Conservation (phyloP, 2,329 filamentous ascomycete genomes). For the Xylariaceae sp. region DNA sequence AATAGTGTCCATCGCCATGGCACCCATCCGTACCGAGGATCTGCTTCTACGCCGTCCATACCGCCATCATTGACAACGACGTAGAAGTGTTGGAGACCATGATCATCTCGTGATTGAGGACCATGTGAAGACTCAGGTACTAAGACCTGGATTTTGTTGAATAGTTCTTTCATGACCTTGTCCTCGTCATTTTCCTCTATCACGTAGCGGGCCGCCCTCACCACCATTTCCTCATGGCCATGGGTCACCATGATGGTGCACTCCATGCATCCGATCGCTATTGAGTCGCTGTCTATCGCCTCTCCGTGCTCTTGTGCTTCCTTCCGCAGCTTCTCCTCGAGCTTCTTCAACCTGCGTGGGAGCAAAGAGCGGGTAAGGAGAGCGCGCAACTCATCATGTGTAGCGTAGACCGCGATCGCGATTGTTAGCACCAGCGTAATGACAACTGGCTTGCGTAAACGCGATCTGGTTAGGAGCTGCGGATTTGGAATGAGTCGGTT, state of each 20-base stretch:
- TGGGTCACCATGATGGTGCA: neutral
- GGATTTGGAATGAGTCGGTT: neutral
- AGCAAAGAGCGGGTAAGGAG: too few species aligned
- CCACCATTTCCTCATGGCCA: neutral
- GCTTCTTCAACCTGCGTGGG: too few species aligned
- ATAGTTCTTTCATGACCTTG: neutral
- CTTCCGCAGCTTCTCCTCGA: neutral
- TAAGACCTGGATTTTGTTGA: neutral
- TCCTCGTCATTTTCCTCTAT: neutral
- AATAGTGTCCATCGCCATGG: neutral
- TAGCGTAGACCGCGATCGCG: neutral
- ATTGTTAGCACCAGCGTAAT: neutral
- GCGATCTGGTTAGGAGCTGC: neutral
- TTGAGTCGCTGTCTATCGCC: neutral
- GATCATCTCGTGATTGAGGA: neutral
- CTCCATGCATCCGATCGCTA: neutral
- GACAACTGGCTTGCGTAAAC: neutral
- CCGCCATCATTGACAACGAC: neutral
- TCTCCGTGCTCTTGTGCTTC: neutral
- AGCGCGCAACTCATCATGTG: neutral
- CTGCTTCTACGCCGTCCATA: neutral
- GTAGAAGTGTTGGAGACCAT: neutral
- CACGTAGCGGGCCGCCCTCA: neutral
- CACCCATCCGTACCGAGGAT: neutral
- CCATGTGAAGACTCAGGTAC: neutral